phyloP scores from a whole-genome alignment of 805 yeast genomes.

The Allodekkera sacchari region DNA sequence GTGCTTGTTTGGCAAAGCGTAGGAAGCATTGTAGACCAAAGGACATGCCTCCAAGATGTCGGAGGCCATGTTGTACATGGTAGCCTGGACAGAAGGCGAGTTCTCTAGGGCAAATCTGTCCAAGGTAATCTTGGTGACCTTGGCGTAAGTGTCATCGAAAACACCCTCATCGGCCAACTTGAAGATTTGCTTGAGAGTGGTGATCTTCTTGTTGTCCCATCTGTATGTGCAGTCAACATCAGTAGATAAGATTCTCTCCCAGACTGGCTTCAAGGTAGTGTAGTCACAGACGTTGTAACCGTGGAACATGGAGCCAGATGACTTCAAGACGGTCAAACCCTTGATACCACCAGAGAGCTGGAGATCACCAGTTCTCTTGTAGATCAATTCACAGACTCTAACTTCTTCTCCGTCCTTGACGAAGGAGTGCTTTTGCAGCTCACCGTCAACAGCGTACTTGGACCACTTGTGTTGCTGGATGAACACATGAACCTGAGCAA shows the following conservation, averaged over 20 bases:
- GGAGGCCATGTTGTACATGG: constrained; percentile 88
- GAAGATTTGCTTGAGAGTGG: constrained; percentile 41
- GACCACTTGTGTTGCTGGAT: constrained; percentile 76
- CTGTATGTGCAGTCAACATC: constrained; percentile 72
- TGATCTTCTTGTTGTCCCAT: constrained; percentile 44
- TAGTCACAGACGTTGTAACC: constrained; percentile 81
- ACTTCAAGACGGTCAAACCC: constrained; percentile 77
- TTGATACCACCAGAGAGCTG: constrained; percentile 60
- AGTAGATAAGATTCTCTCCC: constrained; percentile 81
- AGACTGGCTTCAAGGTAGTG: constrained; percentile 79
- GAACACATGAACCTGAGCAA: constrained; percentile 58
- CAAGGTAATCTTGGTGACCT: constrained; percentile 62
- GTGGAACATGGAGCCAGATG: constrained; percentile 89
- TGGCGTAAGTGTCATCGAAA: constrained; percentile 57
- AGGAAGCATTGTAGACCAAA: constrained; percentile 55
- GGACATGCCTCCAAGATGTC: constrained; percentile 55
- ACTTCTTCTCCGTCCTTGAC: constrained; percentile 78
- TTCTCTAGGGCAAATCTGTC: constrained; percentile 76
- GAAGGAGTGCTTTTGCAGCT: constrained; percentile 76
- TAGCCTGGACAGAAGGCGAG: constrained; percentile 93
- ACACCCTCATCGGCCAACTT: constrained; percentile 48
- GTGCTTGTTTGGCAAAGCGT: constrained; percentile 85
- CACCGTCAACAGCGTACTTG: constrained; percentile 65
- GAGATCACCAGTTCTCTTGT: constrained; percentile 46
- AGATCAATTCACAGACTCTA: constrained; percentile 49